A percentile compares a stretch with the other conserved stretches of the same genome.
phyloP scores from a whole-genome alignment of 2,329 filamentous ascomycete genomes.

The Zopfia rhizophila region DNA sequence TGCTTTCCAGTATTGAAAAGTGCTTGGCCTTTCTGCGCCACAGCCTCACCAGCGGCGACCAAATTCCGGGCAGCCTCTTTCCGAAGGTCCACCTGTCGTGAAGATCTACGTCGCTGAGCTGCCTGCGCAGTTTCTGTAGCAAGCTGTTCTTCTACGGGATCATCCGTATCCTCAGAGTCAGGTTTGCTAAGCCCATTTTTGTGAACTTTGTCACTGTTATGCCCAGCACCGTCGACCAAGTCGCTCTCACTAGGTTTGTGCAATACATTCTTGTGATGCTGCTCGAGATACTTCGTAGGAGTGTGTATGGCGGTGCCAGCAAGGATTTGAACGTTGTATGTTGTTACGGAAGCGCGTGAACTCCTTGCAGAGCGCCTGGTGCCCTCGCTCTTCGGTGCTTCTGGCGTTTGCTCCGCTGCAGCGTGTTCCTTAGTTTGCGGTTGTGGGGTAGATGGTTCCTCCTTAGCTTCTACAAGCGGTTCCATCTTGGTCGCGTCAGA shows the following conservation, averaged over 20 bases:
- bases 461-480: constrained; percentile 33
- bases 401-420: too few relatives aligned
- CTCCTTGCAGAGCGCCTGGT: constrained; percentile 57
- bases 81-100: constrained; percentile 45
- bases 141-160: constrained; percentile 44
- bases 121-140: constrained; percentile 44
- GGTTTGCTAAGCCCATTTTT: constrained; percentile 23
- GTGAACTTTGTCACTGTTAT: constrained; percentile 7
- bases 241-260: constrained; percentile 38
- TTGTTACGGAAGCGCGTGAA: constrained; percentile 66
- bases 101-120: constrained; percentile 44
- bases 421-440: too few relatives aligned
- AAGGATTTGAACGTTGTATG: constrained; percentile 74
- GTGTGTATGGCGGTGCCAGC: constrained; percentile 71
- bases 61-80: constrained; percentile 45
- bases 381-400: constrained; percentile 32
- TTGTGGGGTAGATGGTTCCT: constrained; percentile 25
- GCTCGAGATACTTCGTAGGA: constrained; percentile 55
- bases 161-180: constrained; percentile 25
- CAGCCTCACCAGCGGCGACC: constrained; percentile 38
- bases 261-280: constrained; percentile 49
- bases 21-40: constrained; percentile 44
- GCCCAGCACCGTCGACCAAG: background rate
- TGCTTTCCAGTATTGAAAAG: constrained; percentile 51
- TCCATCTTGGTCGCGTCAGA: constrained; percentile 50